phyloP scores from a whole-genome alignment of 176 grass and related monocot species.

The Aegilops speltoides region DNA sequence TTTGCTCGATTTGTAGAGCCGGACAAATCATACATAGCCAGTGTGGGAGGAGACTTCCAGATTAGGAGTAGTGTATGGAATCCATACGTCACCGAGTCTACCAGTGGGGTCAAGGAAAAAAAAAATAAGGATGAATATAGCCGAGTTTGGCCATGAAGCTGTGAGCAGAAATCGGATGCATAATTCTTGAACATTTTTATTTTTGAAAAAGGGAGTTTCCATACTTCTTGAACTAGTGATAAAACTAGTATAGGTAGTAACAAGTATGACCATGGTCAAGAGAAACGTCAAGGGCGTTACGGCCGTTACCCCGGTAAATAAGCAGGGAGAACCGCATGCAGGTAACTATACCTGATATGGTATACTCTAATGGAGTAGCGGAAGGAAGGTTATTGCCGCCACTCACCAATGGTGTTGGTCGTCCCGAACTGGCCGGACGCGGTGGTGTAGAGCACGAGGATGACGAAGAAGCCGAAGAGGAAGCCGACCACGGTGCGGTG shows the following conservation, averaged over 20 bases:
- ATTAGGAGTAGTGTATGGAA: not conserved
- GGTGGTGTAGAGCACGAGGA: conserved; percentile 37
- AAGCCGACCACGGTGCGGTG: conserved; percentile 29
- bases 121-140: not conserved
- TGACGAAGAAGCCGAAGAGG: conserved; percentile 40
- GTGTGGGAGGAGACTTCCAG: not conserved
- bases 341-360: not conserved
- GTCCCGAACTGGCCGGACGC: conserved; percentile 17
- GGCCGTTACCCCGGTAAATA: not conserved
- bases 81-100: not conserved
- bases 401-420: not conserved
- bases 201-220: too few relatives aligned
- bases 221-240: not conserved
- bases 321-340: not conserved
- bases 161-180: too few relatives aligned
- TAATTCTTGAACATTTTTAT: too few relatives aligned
- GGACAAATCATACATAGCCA: too few relatives aligned
- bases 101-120: not conserved
- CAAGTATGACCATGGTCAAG: not conserved
- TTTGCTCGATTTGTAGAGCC: not conserved
- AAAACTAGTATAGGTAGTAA: not conserved
- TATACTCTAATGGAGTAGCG: too few relatives aligned
- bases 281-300: not conserved
- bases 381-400: not conserved
- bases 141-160: too few relatives aligned